Base-by-base conservation (phyloP, 2,329 filamentous ascomycete genomes). In the Endoconidiophora laricicola region DNA sequence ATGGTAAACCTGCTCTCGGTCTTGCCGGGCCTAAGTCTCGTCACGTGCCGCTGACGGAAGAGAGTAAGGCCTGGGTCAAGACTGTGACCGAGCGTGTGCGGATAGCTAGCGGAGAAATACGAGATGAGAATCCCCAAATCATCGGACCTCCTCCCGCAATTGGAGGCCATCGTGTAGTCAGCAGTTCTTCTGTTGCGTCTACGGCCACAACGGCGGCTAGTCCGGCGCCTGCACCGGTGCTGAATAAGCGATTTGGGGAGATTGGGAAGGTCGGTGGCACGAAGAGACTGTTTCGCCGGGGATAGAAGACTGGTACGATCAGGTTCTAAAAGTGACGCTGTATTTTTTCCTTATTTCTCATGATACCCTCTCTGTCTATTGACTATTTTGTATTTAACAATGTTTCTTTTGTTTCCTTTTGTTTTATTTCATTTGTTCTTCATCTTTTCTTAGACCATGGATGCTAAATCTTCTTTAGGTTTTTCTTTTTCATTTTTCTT, bases 11-110 rank as follows among this genome's bases (percentile, higher is more conserved):
- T 36, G 66, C 67, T 54, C 70, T 86, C 5, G 82, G 83, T 4
- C 74, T 87, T 45, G 81, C 82, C 0, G 83, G 83, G 0, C 83
- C 83, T 1, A 76, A 73, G 44, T 70, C 73, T 36, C 81, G 76
- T 62, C 75, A 73, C 56, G 72, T 76, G 6, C 74, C 71, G 60
- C 83, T 78, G 66, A 83, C 78, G 50, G 78, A 80, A 50, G 80
- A 87, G 63, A 85, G 81, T 59, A 71, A 78, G 52, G 78, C 80
- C 38, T 91, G 85, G 85, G 82, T 91, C 7, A 81, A 88, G 62
- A 84, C 79, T 54, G 82, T 91, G 67, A 81, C 86, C 65, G 81
- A 85, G 59, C 82, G 85, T 60, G 85, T 87, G 39, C 75, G 81
- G 53, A 72, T 79, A 44, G 82, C 78, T 54, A 84, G 80, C 59